Percentiles rank a stretch among this genome's conserved stretches.
phyloP scores from a whole-genome alignment of 2,329 filamentous ascomycete genomes.

The Akanthomyces lecanii region DNA sequence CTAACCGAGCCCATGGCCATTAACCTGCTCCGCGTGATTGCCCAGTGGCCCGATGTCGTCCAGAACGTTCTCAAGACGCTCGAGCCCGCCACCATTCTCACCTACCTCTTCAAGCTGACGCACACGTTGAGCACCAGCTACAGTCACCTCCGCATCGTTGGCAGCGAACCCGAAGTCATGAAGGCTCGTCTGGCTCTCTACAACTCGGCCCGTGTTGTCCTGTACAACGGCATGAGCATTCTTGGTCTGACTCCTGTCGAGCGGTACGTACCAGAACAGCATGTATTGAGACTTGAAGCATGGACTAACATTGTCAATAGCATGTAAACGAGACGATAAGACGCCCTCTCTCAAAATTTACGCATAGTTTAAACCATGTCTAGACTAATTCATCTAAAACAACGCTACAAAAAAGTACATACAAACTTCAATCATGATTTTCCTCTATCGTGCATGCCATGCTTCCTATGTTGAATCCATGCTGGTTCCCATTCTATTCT shows the following conservation, averaged over 20 bases:
- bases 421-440: not conserved
- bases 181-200: slow-evolving; percentile 69
- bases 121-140: slow-evolving; percentile 77
- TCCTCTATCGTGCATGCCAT: too few species aligned
- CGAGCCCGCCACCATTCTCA: slow-evolving; percentile 58
- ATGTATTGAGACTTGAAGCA: not conserved
- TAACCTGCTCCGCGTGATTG: slow-evolving; percentile 70
- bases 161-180: slow-evolving; percentile 68
- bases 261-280: slow-evolving; percentile 26
- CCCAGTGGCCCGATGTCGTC: slow-evolving; percentile 81
- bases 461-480: too few species aligned
- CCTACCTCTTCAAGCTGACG: slow-evolving; percentile 81
- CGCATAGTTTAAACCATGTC: not conserved
- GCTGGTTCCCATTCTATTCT: not conserved
- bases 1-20: slow-evolving; percentile 68
- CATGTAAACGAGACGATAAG: slow-evolving; percentile 14
- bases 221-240: slow-evolving; percentile 79
- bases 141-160: slow-evolving; percentile 77
- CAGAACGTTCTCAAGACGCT: slow-evolving; percentile 80
- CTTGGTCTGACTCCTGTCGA: slow-evolving; percentile 76
- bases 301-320: not conserved
- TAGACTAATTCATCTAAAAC: not conserved
- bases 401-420: not conserved
- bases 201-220: slow-evolving; percentile 66
- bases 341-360: not conserved